Conservation (phyloP, 2,329 filamentous ascomycete genomes). For the Sporothrix euskadiensis region DNA sequence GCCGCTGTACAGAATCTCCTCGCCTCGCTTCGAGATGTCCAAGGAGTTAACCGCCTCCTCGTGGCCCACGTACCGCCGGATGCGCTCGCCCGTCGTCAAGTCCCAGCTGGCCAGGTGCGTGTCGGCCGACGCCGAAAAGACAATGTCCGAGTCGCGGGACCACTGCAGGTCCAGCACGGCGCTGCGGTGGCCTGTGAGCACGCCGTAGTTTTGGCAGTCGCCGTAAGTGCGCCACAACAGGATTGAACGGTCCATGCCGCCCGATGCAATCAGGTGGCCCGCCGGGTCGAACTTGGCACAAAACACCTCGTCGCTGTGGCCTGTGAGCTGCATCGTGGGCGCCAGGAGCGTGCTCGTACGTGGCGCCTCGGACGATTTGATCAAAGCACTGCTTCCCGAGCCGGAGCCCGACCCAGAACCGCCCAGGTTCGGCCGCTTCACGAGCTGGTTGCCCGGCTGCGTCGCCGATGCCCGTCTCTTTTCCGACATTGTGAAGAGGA, state of each 20-base stretch:
- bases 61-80: constrained; percentile 88
- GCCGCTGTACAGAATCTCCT: constrained; percentile 85
- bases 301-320: constrained; percentile 84
- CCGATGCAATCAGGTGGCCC: constrained; percentile 86
- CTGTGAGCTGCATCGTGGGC: constrained; percentile 90
- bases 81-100: constrained; percentile 83
- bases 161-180: constrained; percentile 91
- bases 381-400: constrained; percentile 48
- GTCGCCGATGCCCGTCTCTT: constrained; percentile 82
- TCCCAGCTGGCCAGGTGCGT: constrained; percentile 95
- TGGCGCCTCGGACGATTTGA: constrained; percentile 61
- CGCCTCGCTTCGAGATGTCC: constrained; percentile 84
- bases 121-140: constrained; percentile 93
- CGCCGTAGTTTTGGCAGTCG: constrained; percentile 90
- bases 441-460: constrained; percentile 76
- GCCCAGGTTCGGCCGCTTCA: constrained; percentile 82
- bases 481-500: constrained; percentile 70
- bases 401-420: constrained; percentile 49
- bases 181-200: constrained; percentile 84
- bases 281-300: constrained; percentile 85
- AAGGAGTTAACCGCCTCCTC: constrained; percentile 94
- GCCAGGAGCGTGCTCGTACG: constrained; percentile 82
- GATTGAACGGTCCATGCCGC: constrained; percentile 91
- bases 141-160: constrained; percentile 87
- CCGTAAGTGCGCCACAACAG: constrained; percentile 92